Evolutionary conservation across 495 filamentous ascomycete species (phyloP).

Genomic region (Penicillium lagena): DNA sequence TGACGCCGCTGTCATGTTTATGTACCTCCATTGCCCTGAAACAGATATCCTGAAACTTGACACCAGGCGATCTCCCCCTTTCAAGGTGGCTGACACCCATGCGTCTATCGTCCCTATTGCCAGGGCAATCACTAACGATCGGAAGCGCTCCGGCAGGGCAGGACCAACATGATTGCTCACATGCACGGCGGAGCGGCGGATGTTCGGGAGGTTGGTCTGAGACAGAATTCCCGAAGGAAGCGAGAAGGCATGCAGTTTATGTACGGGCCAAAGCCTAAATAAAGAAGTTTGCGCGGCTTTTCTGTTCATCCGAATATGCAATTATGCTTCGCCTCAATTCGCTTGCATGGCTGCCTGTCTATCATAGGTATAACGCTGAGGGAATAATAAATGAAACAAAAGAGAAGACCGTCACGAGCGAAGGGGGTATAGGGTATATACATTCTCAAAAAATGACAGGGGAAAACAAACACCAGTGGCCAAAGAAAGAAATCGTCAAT

Average conservation of each 20-base stretch:
- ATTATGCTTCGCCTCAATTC: no score
- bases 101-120: no score
- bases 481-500: constrained; percentile 3
- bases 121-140: no score
- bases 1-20: no score
- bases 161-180: constrained; percentile 20
- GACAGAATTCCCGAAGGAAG: constrained; percentile 6
- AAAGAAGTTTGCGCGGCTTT: not conserved
- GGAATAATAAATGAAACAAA: not conserved
- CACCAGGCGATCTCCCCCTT: no score
- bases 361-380: no score
- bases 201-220: constrained; percentile 3
- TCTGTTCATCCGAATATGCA: no score
- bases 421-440: not conserved
- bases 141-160: not conserved
- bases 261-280: not conserved
- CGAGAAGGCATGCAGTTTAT: not conserved
- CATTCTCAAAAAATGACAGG: not conserved
- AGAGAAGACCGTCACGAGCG: not conserved
- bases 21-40: no score
- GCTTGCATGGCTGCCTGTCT: no score
- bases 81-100: no score
- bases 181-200: constrained; percentile 1
- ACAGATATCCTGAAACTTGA: no score
- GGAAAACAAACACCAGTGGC: not conserved